These are phyloP conservation scores for Penicillium sp. DNA, from an alignment of 2,329 filamentous ascomycete genomes.

Conservation along the genomic window DNA sequence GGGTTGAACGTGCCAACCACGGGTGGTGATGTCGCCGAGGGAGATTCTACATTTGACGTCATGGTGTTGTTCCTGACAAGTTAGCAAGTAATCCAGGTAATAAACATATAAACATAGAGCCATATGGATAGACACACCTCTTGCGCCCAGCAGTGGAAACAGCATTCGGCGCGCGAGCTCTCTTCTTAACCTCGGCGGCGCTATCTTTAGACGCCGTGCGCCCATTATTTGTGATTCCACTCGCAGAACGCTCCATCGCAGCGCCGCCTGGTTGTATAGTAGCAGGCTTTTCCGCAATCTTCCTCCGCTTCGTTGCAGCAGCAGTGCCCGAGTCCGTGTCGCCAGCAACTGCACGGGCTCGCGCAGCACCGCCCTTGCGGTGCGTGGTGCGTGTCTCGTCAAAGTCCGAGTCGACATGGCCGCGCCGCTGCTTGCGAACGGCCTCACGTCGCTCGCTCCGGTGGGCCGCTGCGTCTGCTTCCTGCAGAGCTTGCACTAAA, in stretches of 20 bases:
- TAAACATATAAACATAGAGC: conserved; percentile 4
- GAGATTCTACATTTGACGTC: conserved; percentile 57
- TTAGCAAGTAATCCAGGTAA: not conserved
- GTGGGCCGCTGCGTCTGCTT: conserved; percentile 71
- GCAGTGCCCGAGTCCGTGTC: conserved; percentile 18
- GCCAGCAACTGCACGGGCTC: conserved; percentile 39
- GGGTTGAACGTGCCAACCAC: conserved; percentile 60
- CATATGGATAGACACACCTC: too few relatives aligned
- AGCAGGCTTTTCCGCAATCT: conserved; percentile 64
- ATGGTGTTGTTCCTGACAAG: conserved; percentile 42
- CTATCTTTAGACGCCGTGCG: conserved; percentile 58
- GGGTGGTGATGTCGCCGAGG: conserved; percentile 71
- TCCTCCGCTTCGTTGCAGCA: conserved; percentile 67
- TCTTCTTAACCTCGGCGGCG: conserved; percentile 68
- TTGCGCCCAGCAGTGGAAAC: conserved; percentile 61
- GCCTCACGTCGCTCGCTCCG: conserved; percentile 85
- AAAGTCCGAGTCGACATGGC: conserved; percentile 72
- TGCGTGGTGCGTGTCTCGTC: conserved; percentile 57
- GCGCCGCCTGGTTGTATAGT: conserved; percentile 26
- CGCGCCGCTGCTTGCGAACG: conserved; percentile 69
- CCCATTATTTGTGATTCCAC: conserved; percentile 29
- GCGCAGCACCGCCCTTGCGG: conserved; percentile 57
- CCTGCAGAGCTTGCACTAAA: conserved; percentile 65
- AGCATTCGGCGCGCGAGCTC: conserved; percentile 67
- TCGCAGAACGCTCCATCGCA: conserved; percentile 40